Base-by-base conservation (phyloP, 2,329 filamentous ascomycete species). In the Purpureocillium lavendulum region DNA sequence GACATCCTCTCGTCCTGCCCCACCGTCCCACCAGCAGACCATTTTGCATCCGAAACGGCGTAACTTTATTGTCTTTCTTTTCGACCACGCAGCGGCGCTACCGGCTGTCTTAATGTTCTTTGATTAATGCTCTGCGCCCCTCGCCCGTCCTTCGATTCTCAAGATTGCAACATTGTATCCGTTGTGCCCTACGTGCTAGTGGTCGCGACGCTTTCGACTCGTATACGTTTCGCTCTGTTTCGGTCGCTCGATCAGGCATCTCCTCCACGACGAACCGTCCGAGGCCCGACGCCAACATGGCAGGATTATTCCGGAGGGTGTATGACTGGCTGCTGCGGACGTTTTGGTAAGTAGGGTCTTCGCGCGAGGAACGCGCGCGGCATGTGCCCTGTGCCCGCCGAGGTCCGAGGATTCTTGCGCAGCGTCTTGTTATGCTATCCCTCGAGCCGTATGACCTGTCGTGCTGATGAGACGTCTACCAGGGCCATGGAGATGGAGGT, bases 401-500 rank as follows among this genome's bases (percentile, higher is more conserved):
- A 28, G 24, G n/a, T 29, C 28, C 40, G 38, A 33, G 35, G 32
- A 11, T 26, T 26, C n/a, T n/a, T n/a, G n/a, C n/a, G n/a, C n/a
- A n/a, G n/a, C n/a, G 9, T 13, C 16, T 17, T 30, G 21, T 16
- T n/a, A 26, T 28, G 6, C 5, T 18, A 4, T 35, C 4, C 33
- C 9, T 16, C 24, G 9, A 11, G 8, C 14, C 13, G 13, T 15
- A 16, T 31, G 38, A 30, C 29, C 41, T 38, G 39, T 28, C 26
- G 29, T 39, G 42, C 48, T 50, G 43, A 49, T 43, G 49, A 30
- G 28, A 14, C 29, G 14, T 8, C 4, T 5, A 21, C 15, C 49
- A 96, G 90, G 92, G 88, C 90, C 52, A 94, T 89, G 50, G 92
- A 98, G 71, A 96, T 98, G 89, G 92, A 98, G 67, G 90, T 98